Conservation (phyloP, 331 rosid species). For the Stylosanthes scabra region DNA sequence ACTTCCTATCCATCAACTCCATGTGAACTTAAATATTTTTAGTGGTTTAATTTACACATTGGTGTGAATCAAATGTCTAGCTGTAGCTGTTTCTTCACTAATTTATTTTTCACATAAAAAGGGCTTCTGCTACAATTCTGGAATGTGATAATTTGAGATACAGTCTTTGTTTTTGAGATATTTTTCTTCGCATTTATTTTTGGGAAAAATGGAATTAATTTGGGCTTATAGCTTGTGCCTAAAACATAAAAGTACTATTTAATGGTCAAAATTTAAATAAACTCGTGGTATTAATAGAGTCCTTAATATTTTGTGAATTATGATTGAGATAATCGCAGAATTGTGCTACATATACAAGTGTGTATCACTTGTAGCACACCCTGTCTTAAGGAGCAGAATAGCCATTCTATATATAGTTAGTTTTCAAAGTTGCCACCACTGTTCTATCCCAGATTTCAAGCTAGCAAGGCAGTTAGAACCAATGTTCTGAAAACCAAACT, state of each 20-base stretch:
- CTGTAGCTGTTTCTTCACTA: neutral
- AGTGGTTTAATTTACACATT: conserved; percentile 17
- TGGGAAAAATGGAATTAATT: neutral
- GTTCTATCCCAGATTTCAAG: too few relatives aligned
- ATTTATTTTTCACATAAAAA: neutral
- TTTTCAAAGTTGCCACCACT: too few relatives aligned
- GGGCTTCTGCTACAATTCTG: conserved; percentile 12
- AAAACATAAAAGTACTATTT: conserved; percentile 12
- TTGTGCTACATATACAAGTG: too few relatives aligned
- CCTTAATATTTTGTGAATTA: too few relatives aligned
- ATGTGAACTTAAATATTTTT: conserved; percentile 17
- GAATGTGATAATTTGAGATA: neutral
- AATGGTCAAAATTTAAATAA: conserved; percentile 14
- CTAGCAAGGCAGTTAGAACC: too few relatives aligned
- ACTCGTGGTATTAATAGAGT: neutral
- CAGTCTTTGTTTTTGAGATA: neutral
- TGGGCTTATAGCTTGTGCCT: conserved; percentile 10
- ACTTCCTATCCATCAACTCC: conserved; percentile 36
- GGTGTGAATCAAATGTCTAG: neutral
- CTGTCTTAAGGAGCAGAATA: too few relatives aligned
- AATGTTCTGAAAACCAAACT: too few relatives aligned
- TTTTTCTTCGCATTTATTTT: conserved; percentile 10
- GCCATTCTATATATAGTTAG: too few relatives aligned
- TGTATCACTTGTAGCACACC: too few relatives aligned
- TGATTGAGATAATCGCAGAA: too few relatives aligned